phyloP scores from a whole-genome alignment of 192 early-diverging fungal species.

The Podila verticillata region DNA sequence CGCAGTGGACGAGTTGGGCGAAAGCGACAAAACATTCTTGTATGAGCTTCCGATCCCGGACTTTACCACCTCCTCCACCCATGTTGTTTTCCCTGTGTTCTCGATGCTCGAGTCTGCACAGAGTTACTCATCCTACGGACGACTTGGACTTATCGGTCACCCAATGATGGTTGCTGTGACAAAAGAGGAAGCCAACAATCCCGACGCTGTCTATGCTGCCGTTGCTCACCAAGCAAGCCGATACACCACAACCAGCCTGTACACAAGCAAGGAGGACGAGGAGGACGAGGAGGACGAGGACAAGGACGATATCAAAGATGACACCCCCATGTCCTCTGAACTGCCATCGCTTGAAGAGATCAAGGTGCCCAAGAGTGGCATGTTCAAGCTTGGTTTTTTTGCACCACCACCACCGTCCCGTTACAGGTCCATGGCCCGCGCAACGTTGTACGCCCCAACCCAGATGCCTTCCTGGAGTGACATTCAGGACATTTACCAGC shows the following conservation, averaged over 20 bases:
- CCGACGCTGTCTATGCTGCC: slow-evolving; percentile 46
- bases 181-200: slow-evolving; percentile 46
- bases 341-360: too few species aligned
- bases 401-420: slow-evolving; percentile 15
- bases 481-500: slow-evolving; percentile 32
- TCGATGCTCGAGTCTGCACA: slow-evolving; percentile 16
- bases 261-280: slow-evolving; percentile 8
- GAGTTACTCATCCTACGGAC: slow-evolving; percentile 3
- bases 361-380: slow-evolving; percentile 9
- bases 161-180: slow-evolving; percentile 57
- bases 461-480: slow-evolving; percentile 1
- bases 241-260: slow-evolving; percentile 54
- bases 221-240: slow-evolving; percentile 52
- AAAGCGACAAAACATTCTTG: slow-evolving; percentile 28
- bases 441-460: slow-evolving; percentile 27
- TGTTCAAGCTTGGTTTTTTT: slow-evolving; percentile 22
- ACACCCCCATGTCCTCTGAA: slow-evolving; percentile 11
- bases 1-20: slow-evolving; percentile 35
- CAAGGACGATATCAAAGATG: background rate
- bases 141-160: slow-evolving; percentile 39
- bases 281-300: slow-evolving; percentile 13
- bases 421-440: slow-evolving; percentile 3
- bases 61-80: slow-evolving; percentile 29
- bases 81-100: slow-evolving; percentile 39
- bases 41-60: slow-evolving; percentile 41